Evolutionary conservation across 1,284 basidiomycete species (phyloP).

Genomic region (Malassezia caprae): DNA sequence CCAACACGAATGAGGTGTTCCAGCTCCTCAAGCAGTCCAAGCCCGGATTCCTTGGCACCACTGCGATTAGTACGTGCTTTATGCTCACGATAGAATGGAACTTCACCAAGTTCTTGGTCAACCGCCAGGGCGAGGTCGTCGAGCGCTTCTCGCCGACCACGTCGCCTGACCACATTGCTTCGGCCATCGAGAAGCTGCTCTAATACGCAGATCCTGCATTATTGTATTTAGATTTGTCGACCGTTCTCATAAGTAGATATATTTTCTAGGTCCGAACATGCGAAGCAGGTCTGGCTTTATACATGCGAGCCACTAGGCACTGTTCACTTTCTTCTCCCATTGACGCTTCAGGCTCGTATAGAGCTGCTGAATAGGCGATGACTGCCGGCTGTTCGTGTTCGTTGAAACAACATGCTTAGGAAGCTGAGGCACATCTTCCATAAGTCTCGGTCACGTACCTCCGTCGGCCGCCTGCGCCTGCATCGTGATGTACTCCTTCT

Average conservation of each 20-base stretch:
- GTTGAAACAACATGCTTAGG: neutral
- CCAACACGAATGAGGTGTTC: slow-evolving; percentile 65
- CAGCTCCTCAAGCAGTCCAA: slow-evolving; percentile 74
- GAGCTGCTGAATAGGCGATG: slow-evolving; percentile 5
- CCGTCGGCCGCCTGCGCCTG: slow-evolving; percentile 3
- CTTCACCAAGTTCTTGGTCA: slow-evolving; percentile 52
- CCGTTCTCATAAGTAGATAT: too few species aligned
- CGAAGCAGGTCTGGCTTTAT: too few species aligned
- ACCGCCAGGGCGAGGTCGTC: slow-evolving; percentile 59
- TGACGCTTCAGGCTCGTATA: slow-evolving; percentile 4
- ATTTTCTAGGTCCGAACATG: too few species aligned
- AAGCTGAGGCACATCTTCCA: neutral
- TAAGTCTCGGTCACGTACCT: slow-evolving; percentile 1
- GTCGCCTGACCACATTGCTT: slow-evolving; percentile 60
- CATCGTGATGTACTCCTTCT: slow-evolving; percentile 10
- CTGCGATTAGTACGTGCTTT: slow-evolving; percentile 55
- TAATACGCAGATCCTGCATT: neutral
- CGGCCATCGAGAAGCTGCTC: slow-evolving; percentile 56
- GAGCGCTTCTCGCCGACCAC: slow-evolving; percentile 71
- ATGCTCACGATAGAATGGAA: slow-evolving; percentile 49
- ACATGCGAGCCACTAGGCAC: neutral
- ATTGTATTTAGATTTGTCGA: neutral
- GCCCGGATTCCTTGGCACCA: slow-evolving; percentile 62
- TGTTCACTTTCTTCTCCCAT: slow-evolving; percentile 10
- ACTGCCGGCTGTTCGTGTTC: neutral